phyloP scores from a whole-genome alignment of 805 yeast species.

The Candida hungchunana region DNA sequence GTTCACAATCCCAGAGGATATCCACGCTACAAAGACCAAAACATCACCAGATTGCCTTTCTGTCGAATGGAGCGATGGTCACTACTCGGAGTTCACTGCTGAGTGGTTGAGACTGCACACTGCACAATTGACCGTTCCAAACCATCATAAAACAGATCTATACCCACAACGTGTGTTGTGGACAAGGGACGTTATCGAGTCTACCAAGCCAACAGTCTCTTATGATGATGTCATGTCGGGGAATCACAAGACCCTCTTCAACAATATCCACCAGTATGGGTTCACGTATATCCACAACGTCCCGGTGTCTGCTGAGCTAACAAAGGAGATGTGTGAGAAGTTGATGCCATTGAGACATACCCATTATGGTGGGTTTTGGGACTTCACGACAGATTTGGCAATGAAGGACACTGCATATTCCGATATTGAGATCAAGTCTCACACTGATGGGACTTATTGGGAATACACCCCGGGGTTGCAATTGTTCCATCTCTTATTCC shows the following conservation, averaged over 20 bases:
- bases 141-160: conserved; percentile 30
- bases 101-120: conserved; percentile 24
- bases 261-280: conserved; percentile 38
- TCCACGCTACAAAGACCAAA: conserved; percentile 16
- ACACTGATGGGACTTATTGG: conserved; percentile 77
- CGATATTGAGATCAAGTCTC: conserved; percentile 56
- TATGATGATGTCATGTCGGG: conserved; percentile 43
- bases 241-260: conserved; percentile 14
- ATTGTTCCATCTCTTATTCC: conserved; percentile 58
- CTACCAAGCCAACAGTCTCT: conserved; percentile 31
- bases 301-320: conserved; percentile 56
- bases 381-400: conserved; percentile 63
- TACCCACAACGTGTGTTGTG: conserved; percentile 39
- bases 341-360: conserved; percentile 61
- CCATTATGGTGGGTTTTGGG: conserved; percentile 81
- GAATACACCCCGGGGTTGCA: conserved; percentile 69
- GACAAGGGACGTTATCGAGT: conserved; percentile 36
- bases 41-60: background rate
- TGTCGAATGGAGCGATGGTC: conserved; percentile 17
- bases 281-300: conserved; percentile 58
- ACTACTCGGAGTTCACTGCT: conserved; percentile 14
- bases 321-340: conserved; percentile 52
- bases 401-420: conserved; percentile 72
- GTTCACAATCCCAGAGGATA: conserved; percentile 34
- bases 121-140: conserved; percentile 32